Evolutionary conservation across 352 stramenopile species (phyloP), one percentile per base, ranked within the genome.

Genomic region (Phytopythium montanum): DNA sequence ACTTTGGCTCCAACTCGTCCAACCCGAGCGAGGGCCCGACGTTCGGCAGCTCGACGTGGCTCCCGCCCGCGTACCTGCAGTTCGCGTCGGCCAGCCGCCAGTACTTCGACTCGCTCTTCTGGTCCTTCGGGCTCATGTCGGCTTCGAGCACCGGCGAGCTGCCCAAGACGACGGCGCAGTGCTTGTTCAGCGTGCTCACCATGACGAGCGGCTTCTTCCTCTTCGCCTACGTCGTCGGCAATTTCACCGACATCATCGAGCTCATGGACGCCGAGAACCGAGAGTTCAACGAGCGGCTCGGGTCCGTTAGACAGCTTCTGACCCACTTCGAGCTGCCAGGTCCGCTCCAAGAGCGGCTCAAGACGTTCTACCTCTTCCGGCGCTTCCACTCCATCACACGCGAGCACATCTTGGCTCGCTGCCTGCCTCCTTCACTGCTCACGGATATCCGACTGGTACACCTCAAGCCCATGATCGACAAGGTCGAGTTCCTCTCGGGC

Each of bases 371-470:
- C 50, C 75, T 76, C 50, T 87, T 85, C 63, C 61, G 72, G 34
- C 70, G 74, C 8, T 87, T 73, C 54, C 76, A 85, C 45, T 79
- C 72, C 1, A 85, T 85, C 62, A 81, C 74, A 0, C 70, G 83
- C 58, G 76, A 87, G 48, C 64, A 72, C 19, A 49, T 80, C 12
- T 56, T 87, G 3, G 67, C 76, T 25, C 57, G 66, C 5, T 85
- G 72, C 28, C 57, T 87, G 10, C 76, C 76, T 14, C 76, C 74
- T 1, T 79, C 76, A 5, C 53, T 87, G 31, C 39, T 87, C n/a
- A 80, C 74, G 2, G 76, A 87, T 46, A 79, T 85, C 38, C 74
- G 74, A 0, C 58, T 84, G 1, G 59, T 85, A 14, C 69, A 85
- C 33, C 36, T 87, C 18, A 68, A 74, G 31, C 59, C 72, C 2